phyloP scores from a whole-genome alignment of 192 early-diverging fungal species.

The Coemansia sp. region DNA sequence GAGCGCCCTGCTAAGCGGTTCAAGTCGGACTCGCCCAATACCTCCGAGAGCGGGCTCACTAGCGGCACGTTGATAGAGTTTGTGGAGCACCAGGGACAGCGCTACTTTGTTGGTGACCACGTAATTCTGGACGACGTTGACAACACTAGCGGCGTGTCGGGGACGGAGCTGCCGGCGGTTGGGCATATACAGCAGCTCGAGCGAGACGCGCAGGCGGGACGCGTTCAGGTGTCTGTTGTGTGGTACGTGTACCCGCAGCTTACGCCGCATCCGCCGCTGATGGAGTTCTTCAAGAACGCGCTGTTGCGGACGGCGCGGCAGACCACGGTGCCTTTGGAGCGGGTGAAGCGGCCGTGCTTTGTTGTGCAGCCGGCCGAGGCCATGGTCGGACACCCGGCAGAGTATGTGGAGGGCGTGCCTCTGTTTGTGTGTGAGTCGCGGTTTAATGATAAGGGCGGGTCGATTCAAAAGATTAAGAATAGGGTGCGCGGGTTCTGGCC shows the following conservation, averaged over 20 bases:
- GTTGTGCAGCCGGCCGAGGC: constrained; percentile 35
- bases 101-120: constrained; percentile 45
- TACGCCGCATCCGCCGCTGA: constrained; percentile 31
- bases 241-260: constrained; percentile 45
- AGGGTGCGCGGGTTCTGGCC: constrained; percentile 33
- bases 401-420: constrained; percentile 20
- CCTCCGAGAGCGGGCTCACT: neutral
- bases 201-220: neutral
- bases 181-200: constrained; percentile 40
- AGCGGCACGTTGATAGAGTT: neutral
- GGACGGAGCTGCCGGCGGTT: constrained; percentile 19
- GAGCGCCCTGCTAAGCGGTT: constrained; percentile 13
- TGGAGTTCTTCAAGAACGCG: constrained; percentile 41
- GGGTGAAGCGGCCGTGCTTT: constrained; percentile 21
- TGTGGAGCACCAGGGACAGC: constrained; percentile 27
- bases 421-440: constrained; percentile 46
- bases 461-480: constrained; percentile 45
- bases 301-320: constrained; percentile 37
- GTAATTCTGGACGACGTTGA: constrained; percentile 32
- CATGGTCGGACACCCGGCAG: constrained; percentile 30
- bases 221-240: constrained; percentile 2
- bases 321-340: constrained; percentile 23
- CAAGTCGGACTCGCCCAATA: neutral
- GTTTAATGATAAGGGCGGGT: constrained; percentile 44
- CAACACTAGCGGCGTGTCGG: constrained; percentile 28